Evolutionary conservation across 192 early-diverging fungal genomes (phyloP).

Genomic region (Dissophora globulifera): DNA sequence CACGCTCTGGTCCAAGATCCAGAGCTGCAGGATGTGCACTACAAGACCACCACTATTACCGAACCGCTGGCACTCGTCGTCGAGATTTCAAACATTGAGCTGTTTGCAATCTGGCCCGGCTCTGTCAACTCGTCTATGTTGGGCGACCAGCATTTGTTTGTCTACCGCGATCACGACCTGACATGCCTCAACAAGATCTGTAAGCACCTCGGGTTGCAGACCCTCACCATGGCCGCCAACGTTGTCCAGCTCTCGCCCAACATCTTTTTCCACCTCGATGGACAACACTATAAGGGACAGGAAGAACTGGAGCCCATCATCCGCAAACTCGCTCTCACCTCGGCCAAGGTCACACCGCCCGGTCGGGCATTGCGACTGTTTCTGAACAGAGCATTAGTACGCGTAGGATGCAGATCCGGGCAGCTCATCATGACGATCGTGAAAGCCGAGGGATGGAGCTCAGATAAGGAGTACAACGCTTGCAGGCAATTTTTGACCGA

Average conservation of each 20-base stretch:
- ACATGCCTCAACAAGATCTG: slow-evolving; percentile 42
- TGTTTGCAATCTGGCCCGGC: slow-evolving; percentile 44
- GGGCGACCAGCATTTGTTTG: slow-evolving; percentile 48
- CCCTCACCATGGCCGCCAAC: slow-evolving; percentile 39
- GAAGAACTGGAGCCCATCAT: slow-evolving; percentile 48
- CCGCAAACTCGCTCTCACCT: slow-evolving; percentile 30
- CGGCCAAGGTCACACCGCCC: slow-evolving; percentile 32
- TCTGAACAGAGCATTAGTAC: slow-evolving; percentile 26
- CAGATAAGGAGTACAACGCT: slow-evolving; percentile 50
- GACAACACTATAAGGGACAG: slow-evolving; percentile 44
- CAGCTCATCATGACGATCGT: slow-evolving; percentile 50
- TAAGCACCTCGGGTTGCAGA: slow-evolving; percentile 28
- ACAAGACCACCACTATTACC: slow-evolving; percentile 39
- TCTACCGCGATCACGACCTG: slow-evolving; percentile 40
- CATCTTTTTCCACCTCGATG: slow-evolving; percentile 37
- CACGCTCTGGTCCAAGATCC: slow-evolving; percentile 6
- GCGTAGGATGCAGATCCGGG: slow-evolving; percentile 30
- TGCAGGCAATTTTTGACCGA: slow-evolving; percentile 29
- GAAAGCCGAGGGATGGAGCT: slow-evolving; percentile 49
- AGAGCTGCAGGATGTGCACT: slow-evolving; percentile 36
- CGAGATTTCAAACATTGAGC: slow-evolving; percentile 37
- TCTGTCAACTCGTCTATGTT: slow-evolving; percentile 49
- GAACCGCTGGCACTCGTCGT: slow-evolving; percentile 28
- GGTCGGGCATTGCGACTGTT: slow-evolving; percentile 38
- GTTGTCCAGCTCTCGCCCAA: slow-evolving; percentile 39